Conservation (phyloP, 2,329 filamentous ascomycete species). For the Geosmithia putterillii region DNA sequence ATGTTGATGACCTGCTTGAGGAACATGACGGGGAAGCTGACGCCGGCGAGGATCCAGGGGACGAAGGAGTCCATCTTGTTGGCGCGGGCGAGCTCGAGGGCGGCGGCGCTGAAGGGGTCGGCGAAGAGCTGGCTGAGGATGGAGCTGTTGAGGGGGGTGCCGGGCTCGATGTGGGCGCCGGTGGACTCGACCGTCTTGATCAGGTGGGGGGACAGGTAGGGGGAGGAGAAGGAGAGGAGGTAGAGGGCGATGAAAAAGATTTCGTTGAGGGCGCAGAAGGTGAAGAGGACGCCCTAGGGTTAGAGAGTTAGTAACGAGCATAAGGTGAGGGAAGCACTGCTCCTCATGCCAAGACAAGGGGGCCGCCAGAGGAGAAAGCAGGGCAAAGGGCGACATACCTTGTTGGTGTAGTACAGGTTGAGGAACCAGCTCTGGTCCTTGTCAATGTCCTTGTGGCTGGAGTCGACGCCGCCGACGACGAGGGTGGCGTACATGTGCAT, state of each 20-base stretch:
- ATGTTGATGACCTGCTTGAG: constrained; percentile 92
- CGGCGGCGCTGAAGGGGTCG: constrained; percentile 83
- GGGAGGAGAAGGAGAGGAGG: constrained; percentile 91
- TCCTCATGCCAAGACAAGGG: not conserved
- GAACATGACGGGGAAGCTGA: constrained; percentile 79
- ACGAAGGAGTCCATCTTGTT: constrained; percentile 77
- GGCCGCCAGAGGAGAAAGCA: not conserved
- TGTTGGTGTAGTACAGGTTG: constrained; percentile 95
- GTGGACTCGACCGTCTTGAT: constrained; percentile 45
- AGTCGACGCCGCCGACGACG: constrained; percentile 69
- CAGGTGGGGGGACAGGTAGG: constrained; percentile 75
- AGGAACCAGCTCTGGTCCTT: constrained; percentile 77
- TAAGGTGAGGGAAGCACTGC: not conserved
- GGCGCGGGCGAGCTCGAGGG: constrained; percentile 81
- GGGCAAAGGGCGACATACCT: constrained; percentile 42
- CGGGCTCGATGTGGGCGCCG: constrained; percentile 45
- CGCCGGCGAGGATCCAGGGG: constrained; percentile 59
- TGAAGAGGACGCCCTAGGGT: constrained; percentile 71
- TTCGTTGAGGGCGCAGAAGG: constrained; percentile 85
- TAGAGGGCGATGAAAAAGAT: constrained; percentile 97
- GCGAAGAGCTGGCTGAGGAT: constrained; percentile 66
- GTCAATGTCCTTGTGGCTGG: constrained; percentile 88
- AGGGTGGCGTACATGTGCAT: constrained; percentile 98
- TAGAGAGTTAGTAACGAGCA: not conserved
- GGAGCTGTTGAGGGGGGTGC: constrained; percentile 57